Base-by-base conservation (phyloP, 768 basidiomycete species). In the Auricularia cornea region DNA sequence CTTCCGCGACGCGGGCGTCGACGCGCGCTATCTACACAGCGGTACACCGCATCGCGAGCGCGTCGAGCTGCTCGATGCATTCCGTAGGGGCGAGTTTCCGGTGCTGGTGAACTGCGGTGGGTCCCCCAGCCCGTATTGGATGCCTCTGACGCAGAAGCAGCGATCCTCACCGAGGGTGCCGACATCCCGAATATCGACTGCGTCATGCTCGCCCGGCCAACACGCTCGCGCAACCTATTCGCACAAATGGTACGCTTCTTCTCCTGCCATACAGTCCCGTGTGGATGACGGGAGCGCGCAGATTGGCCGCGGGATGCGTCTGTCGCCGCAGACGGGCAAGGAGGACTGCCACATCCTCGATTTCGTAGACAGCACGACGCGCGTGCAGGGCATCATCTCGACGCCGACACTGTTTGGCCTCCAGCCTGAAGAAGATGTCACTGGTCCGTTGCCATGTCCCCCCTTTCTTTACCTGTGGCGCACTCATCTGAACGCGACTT, bases 181-280 rank as follows among this genome's bases (percentile, higher is more conserved):
- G 95, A 98, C 76, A 92, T 98, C 60, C 95, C 95, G 2, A 92
- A 91, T 64, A 89, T 97, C 62, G 95, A 98, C 69, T 97, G 94
- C 66, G 82, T 98, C 10, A 72, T 98, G 35, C 77, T 98, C 23
- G 93, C 90, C 18, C 81, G 92, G 23, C 95, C 95, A 20, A 98
- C 95, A 2, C 82, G 89, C 29, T 96, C 94, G 14, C 81, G 85
- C 35, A 98, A 96, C 71, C 74, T 96, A 12, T 93, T 94, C 70
- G 84, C 91, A 20, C 95, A 98, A 70, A 97, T 98, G 93, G 93
- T 92, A 63, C 35, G 79, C 66, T 12, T 32, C 35, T 23, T 51
- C 26, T 59, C 8, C 62, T 12, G 56, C 48, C 32, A 35, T 59
- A n/a, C 59, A 32, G 14, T 30, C 31, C 1, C 16, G 28, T 8